A percentile compares a stretch with the other conserved stretches of the same genome.
These are phyloP conservation scores for Suillus americanus DNA, from an alignment of 768 basidiomycete genomes.

Conservation along the genomic window DNA sequence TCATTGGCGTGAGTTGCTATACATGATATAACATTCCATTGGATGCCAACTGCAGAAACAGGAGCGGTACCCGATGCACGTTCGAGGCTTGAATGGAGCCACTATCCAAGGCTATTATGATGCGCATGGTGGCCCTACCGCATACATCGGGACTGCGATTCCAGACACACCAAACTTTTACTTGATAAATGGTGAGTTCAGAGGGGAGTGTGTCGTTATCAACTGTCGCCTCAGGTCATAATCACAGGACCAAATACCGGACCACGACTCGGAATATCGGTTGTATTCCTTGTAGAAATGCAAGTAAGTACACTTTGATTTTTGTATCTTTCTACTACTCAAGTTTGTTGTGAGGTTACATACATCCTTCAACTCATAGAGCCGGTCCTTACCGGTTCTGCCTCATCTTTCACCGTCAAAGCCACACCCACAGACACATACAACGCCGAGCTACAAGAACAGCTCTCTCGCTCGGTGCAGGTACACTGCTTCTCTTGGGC, in stretches of 20 bases:
- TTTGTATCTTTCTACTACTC: background rate
- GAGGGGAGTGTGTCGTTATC: background rate
- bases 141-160: conserved; percentile 32
- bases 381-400: conserved; percentile 27
- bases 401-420: conserved; percentile 23
- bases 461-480: conserved; percentile 20
- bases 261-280: conserved; percentile 14
- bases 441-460: conserved; percentile 23
- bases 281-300: conserved; percentile 23
- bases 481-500: conserved; percentile 41
- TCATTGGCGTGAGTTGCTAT: conserved; percentile 21
- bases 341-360: conserved; percentile 18
- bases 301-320: conserved; percentile 19
- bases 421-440: conserved; percentile 24
- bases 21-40: background rate
- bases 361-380: conserved; percentile 29
- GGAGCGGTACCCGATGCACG: conserved; percentile 21
- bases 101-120: conserved; percentile 30
- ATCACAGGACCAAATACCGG: conserved; percentile 27
- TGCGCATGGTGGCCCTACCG: conserved; percentile 31
- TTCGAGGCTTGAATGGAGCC: conserved; percentile 23
- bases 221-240: background rate
- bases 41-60: background rate
- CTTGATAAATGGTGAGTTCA: conserved; percentile 26
- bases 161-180: conserved; percentile 39